Evolutionary conservation across 352 stramenopile genomes (phyloP), one percentile per base, ranked within the genome.

Genomic region (Globisporangium yorkense): DNA sequence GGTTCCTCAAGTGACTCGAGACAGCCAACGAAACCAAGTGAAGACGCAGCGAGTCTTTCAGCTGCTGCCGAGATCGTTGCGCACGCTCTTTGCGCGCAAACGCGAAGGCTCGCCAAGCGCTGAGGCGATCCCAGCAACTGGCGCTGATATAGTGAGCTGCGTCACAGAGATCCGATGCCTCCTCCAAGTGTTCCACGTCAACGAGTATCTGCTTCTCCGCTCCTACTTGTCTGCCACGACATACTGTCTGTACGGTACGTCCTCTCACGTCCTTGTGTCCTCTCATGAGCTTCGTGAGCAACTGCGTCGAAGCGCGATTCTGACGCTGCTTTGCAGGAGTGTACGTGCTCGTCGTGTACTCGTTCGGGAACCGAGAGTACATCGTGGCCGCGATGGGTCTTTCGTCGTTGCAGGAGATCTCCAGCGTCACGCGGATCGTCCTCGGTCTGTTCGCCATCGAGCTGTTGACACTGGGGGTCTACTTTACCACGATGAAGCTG

Each of bases 261-360:
- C 27, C 21, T 9, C 15, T 4, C 4, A 21, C 7, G 13, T 7
- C 5, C 41, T 21, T 21, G 35, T 15, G 35, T 40, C 10, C 4
- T 41, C 2, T 21, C 15, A 21, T 46, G 15, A 21, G 15, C 18
- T 46, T 8, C 18, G 21, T 44, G 16, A n/a, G 39, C 3, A 24
- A 24, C 21, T 24, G 31, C 31, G 31, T 37, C 5, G 4, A 7
- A 46, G 16, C 15, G 15, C 41, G 15, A 8, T 21, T 46, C 41
- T n/a, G 5, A 12, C 41, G 13, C 8, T 21, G 5, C 41, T 46
- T 13, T 47, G n/a, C 13, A 58, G 53, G 29, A 5, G 16, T 58
- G 24, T 58, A 58, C 41, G 27, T 58, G 53, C 41, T 35, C 41
- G 29, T 44, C 10, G 53, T 58, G 24, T 51, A 51, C 53, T 58